Evolutionary conservation across 495 filamentous ascomycete genomes (phyloP).

Genomic region (Apodospora peruviana): DNA sequence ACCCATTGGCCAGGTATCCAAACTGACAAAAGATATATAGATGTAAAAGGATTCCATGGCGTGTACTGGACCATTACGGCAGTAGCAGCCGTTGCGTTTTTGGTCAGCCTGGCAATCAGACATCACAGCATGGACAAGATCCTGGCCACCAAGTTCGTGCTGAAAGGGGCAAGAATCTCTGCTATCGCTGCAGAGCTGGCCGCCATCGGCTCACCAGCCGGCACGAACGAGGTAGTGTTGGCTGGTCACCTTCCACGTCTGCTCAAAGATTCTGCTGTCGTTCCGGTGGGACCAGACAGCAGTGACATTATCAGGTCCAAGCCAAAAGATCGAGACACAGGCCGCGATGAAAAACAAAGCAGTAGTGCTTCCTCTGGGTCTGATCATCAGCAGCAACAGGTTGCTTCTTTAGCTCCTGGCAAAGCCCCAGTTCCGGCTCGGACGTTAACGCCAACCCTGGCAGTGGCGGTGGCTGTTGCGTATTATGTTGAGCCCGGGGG

Average conservation of each 20-base stretch:
- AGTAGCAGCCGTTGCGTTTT: conserved; percentile 11
- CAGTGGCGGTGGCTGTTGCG: conserved; percentile 2
- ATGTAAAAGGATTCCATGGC: conserved; percentile 22
- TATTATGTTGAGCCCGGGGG: conserved; percentile 17
- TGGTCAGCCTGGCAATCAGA: conserved; percentile 17
- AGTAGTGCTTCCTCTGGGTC: not conserved
- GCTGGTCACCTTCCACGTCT: not conserved
- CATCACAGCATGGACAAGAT: conserved; percentile 23
- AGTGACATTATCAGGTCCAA: not conserved
- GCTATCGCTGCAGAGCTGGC: not conserved
- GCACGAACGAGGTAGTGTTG: not conserved
- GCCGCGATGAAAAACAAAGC: not conserved
- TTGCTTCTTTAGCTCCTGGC: not conserved
- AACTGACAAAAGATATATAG: conserved; percentile 1
- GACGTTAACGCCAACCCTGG: not conserved
- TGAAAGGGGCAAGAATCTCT: conserved; percentile 9
- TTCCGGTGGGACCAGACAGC: not conserved
- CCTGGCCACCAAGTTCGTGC: conserved; percentile 19
- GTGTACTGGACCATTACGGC: conserved; percentile 23
- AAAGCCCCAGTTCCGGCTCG: too few species aligned
- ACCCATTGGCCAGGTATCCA: not conserved
- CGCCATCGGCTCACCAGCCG: too few species aligned
- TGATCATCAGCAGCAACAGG: not conserved
- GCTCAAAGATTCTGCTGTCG: not conserved
- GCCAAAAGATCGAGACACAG: not conserved